phyloP scores from a whole-genome alignment of 73 alveolate species.

The Symbiodinium natans region DNA sequence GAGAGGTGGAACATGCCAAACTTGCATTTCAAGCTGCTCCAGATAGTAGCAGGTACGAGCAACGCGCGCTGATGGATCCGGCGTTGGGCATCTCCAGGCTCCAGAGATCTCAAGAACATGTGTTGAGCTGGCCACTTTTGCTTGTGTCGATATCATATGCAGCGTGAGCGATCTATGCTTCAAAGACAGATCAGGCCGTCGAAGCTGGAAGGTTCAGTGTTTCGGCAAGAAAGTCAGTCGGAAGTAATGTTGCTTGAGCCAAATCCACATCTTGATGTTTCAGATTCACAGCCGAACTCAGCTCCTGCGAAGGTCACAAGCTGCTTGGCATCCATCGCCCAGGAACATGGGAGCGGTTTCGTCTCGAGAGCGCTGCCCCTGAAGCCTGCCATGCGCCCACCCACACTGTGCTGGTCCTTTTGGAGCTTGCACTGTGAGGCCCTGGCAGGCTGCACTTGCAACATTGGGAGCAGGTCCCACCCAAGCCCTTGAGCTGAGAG shows the following conservation, averaged over 20 bases:
- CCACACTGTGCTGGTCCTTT: neutral
- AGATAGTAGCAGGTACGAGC: neutral
- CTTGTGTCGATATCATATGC: no score
- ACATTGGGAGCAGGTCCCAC: conserved; percentile 18
- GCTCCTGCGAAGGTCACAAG: conserved; percentile 2
- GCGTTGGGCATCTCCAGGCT: neutral
- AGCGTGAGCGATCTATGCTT: no score
- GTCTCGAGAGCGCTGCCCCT: conserved; percentile 3
- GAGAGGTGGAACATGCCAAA: neutral
- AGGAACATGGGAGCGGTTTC: conserved; percentile 37
- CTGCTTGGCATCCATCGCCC: conserved; percentile 15
- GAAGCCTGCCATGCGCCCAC: neutral
- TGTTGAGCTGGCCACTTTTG: no score
- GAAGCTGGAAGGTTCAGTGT: conserved; percentile 18
- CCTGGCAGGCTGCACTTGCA: neutral
- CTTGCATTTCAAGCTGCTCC: neutral
- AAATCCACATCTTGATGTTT: no score
- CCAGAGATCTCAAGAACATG: neutral
- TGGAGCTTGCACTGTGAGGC: neutral
- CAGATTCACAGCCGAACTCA: no score
- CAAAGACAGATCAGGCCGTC: neutral
- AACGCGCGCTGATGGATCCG: neutral
- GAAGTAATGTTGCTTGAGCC: no score
- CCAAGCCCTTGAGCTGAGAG: neutral
- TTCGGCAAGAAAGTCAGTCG: neutral